Evolutionary conservation across 768 basidiomycete genomes (phyloP), one percentile per base, ranked within the genome.

Genomic region (Pulveroboletus sp.): DNA sequence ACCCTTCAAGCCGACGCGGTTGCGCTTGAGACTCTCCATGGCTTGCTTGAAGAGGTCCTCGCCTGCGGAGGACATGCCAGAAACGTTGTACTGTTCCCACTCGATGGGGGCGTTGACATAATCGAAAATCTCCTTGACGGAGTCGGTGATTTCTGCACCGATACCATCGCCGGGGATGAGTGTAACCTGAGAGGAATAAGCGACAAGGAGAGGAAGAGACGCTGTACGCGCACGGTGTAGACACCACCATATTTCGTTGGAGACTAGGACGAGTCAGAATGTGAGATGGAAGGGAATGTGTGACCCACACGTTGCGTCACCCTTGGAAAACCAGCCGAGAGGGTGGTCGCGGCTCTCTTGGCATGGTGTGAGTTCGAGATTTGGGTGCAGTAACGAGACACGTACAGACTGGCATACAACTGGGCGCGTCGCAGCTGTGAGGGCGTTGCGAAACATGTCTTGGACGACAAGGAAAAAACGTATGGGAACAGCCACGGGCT

Each of bases 1-100:
- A 94, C 95, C 97, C 78, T 99, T 99, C 60, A 99, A 81, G 53
- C 97, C 97, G 45, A 99, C 97, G 66, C 91, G 82, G 80, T 98
- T 98, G 57, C 95, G 82, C 75, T 92, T 90, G 75, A 99, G 75
- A 67, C 89, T 92, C 69, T 98, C 94, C 92, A 98, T 94, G 51
- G 95, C 94, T 75, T 91, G 84, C 71, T 87, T 93, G 81, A 99
- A 98, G 59, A 97, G 82, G 40, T 84, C 89, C 69, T 97, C 97
- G 58, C 94, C 94, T 40, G 89, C 78, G 33, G 89, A 90, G 32
- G 94, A 95, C 79, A 94, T 84, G 50, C 97, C 97, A 34, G 94
- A 95, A 55, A 99, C 94, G 64, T 97, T 82, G 73, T 94, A 97
- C 69, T 97, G 94, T 64, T 97, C 94, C 90, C 92, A 97, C 67